phyloP scores from a whole-genome alignment of 805 yeast species.

The Yamadazyma scolyti region DNA sequence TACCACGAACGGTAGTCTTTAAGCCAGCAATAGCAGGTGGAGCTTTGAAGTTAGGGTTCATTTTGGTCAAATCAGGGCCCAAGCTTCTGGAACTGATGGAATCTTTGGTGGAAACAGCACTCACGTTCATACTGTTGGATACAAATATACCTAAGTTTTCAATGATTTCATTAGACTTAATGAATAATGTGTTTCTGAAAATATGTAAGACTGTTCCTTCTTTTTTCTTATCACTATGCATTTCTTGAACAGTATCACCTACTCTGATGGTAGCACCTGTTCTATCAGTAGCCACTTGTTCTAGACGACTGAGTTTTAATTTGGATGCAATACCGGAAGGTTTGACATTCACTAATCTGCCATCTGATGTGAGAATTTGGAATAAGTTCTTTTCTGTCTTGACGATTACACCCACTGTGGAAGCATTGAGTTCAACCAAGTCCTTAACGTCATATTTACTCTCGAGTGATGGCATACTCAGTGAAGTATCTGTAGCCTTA shows the following conservation, averaged over 20 bases:
- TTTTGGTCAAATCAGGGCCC: slow-evolving; percentile 68
- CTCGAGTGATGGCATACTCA: slow-evolving; percentile 51
- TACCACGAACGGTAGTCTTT: slow-evolving; percentile 56
- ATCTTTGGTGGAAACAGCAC: slow-evolving; percentile 82
- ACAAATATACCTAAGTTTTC: slow-evolving; percentile 94
- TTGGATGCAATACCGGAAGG: slow-evolving; percentile 84
- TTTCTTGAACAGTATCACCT: slow-evolving; percentile 91
- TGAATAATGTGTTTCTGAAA: slow-evolving; percentile 72
- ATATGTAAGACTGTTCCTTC: slow-evolving; percentile 88
- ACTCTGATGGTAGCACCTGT: slow-evolving; percentile 80
- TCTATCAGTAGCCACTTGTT: slow-evolving; percentile 81
- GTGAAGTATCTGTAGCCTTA: slow-evolving; percentile 83
- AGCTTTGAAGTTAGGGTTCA: slow-evolving; percentile 78
- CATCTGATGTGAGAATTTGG: slow-evolving; percentile 77
- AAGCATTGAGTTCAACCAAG: slow-evolving; percentile 81
- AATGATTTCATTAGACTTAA: slow-evolving; percentile 71
- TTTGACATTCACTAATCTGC: slow-evolving; percentile 63
- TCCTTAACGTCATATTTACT: slow-evolving; percentile 86
- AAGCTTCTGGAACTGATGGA: slow-evolving; percentile 54
- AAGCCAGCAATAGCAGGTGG: slow-evolving; percentile 47
- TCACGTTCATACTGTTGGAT: slow-evolving; percentile 67
- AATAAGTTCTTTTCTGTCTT: slow-evolving; percentile 86
- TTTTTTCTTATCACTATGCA: slow-evolving; percentile 61
- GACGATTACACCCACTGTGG: slow-evolving; percentile 83
- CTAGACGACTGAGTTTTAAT: slow-evolving; percentile 58